A percentile compares a stretch with the other conserved stretches of the same genome.
Evolutionary conservation across 2,329 filamentous ascomycete genomes (phyloP).

Genomic region (Neopestalotiopsis sp.): DNA sequence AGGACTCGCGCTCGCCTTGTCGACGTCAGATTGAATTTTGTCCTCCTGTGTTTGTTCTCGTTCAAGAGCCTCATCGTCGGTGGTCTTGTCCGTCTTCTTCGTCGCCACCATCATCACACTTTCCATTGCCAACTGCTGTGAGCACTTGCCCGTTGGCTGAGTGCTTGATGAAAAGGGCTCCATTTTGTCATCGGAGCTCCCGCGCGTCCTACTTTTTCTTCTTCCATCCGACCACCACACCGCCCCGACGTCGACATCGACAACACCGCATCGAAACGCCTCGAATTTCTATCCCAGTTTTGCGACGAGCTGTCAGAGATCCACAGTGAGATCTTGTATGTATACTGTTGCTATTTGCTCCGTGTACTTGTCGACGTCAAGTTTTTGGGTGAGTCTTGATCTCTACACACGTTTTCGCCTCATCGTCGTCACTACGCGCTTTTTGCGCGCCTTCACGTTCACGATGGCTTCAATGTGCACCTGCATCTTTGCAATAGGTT

Average conservation of each 20-base stretch:
- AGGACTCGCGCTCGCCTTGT: neutral
- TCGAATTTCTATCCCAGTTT: conserved; percentile 23
- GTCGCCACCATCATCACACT: neutral
- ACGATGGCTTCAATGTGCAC: neutral
- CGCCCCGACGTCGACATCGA: conserved; percentile 10
- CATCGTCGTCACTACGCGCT: neutral
- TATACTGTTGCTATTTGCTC: conserved; percentile 43
- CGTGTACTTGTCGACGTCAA: conserved; percentile 34
- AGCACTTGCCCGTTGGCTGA: neutral
- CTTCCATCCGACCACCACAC: neutral
- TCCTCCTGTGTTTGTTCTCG: neutral
- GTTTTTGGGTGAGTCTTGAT: conserved; percentile 31
- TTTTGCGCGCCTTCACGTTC: neutral
- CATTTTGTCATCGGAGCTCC: neutral
- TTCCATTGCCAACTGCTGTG: neutral
- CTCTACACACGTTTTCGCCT: neutral
- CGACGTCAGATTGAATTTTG: neutral
- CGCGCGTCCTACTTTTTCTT: neutral
- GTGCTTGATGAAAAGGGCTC: neutral
- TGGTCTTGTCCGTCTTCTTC: neutral
- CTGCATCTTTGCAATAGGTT: neutral
- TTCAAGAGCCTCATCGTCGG: neutral
- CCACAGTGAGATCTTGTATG: conserved; percentile 43
- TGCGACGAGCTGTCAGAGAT: conserved; percentile 30
- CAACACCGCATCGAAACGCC: conserved; percentile 2